Conservation (phyloP, 2,329 filamentous ascomycete genomes). For the Aspergillus oerlinghausenensis region DNA sequence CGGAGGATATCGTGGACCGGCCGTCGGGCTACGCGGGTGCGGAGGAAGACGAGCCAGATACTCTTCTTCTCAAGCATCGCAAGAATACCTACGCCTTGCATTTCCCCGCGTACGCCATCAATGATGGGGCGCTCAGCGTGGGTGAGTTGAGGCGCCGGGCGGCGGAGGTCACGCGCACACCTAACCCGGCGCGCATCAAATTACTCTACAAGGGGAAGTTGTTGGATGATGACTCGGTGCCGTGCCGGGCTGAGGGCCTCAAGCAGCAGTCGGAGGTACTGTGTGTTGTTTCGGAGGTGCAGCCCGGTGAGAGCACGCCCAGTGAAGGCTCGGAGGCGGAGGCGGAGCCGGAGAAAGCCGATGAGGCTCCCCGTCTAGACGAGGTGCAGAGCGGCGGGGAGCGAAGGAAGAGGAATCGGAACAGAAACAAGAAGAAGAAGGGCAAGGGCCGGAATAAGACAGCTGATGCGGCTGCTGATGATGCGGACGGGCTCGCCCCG, state of each 20-base stretch:
- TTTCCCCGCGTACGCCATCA: slow-evolving; percentile 45
- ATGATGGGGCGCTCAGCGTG: slow-evolving; percentile 41
- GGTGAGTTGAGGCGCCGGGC: slow-evolving; percentile 38
- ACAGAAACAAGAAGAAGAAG: slow-evolving; percentile 18
- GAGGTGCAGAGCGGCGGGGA: slow-evolving; percentile 17
- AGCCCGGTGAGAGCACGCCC: slow-evolving; percentile 24
- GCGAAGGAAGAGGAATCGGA: slow-evolving; percentile 13
- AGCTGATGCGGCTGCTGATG: slow-evolving; percentile 9
- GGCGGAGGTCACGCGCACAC: slow-evolving; percentile 33
- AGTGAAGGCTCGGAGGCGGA: slow-evolving; percentile 29
- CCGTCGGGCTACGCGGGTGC: slow-evolving; percentile 13
- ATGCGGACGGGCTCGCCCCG: slow-evolving; percentile 13
- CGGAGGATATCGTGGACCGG: slow-evolving; percentile 30
- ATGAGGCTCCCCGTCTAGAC: slow-evolving; percentile 14
- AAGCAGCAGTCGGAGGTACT: slow-evolving; percentile 47
- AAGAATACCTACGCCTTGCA: slow-evolving; percentile 39
- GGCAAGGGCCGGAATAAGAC: slow-evolving; percentile 14
- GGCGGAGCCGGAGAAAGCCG: slow-evolving; percentile 15
- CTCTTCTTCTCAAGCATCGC: slow-evolving; percentile 41
- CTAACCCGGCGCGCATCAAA: slow-evolving; percentile 35
- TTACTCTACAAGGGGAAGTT: slow-evolving; percentile 46
- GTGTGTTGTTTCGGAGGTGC: slow-evolving; percentile 42
- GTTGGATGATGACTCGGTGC: slow-evolving; percentile 37
- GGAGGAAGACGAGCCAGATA: slow-evolving; percentile 38
- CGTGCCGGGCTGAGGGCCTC: slow-evolving; percentile 41